A percentile compares a stretch with the other conserved stretches of the same genome.
Conservation (phyloP, 1,284 basidiomycete genomes). For the Cutaneotrichosporon cavernicola region DNA sequence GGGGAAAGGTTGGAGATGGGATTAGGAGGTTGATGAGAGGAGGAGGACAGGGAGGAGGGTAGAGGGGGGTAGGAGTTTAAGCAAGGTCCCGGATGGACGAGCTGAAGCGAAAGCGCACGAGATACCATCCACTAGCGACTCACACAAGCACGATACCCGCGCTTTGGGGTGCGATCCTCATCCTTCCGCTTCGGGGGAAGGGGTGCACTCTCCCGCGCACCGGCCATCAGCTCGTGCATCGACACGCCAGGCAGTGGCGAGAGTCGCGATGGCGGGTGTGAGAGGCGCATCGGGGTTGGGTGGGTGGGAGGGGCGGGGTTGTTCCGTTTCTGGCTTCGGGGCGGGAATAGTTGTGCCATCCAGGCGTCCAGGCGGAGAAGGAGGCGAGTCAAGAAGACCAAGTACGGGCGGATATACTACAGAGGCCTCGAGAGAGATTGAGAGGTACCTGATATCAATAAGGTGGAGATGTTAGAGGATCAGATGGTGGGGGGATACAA, state of each 20-base stretch:
- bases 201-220: slow-evolving; percentile 1
- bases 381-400: too few relatives aligned
- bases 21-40: not conserved
- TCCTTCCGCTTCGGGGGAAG: slow-evolving; percentile 20
- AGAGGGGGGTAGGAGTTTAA: too few relatives aligned
- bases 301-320: not conserved
- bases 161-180: slow-evolving; percentile 38
- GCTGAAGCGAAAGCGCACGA: too few relatives aligned
- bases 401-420: too few relatives aligned
- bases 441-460: too few relatives aligned
- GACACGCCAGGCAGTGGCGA: slow-evolving; percentile 35
- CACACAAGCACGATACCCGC: slow-evolving; percentile 49
- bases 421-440: too few relatives aligned
- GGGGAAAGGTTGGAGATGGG: not conserved
- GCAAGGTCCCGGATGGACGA: too few relatives aligned
- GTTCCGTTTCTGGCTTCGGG: not conserved
- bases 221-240: slow-evolving; percentile 22
- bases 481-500: too few relatives aligned
- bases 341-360: too few relatives aligned
- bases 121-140: slow-evolving; percentile 15
- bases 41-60: too few relatives aligned
- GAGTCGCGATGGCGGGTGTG: slow-evolving; percentile 37
- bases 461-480: too few relatives aligned
- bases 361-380: not conserved
- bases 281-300: slow-evolving; percentile 21